Percentiles rank a stretch among this genome's conserved stretches.
Conservation (phyloP, 1,284 basidiomycete genomes). For the Rhodotorula sp. region DNA sequence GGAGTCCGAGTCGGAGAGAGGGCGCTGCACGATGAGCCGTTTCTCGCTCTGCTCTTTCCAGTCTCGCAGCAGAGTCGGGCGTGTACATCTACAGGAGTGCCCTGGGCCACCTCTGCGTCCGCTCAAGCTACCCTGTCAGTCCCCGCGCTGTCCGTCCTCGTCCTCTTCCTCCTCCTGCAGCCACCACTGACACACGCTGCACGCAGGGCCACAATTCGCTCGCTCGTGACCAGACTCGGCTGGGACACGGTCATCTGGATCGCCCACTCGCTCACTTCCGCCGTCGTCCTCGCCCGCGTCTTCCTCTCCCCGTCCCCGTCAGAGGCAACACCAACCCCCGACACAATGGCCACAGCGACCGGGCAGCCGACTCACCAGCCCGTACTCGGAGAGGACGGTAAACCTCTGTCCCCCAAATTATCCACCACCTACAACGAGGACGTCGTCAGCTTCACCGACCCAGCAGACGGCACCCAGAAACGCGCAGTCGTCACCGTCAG, state of each 20-base stretch:
- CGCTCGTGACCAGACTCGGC: neutral
- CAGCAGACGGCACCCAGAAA: neutral
- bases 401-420: neutral
- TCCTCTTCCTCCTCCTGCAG: neutral
- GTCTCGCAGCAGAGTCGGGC: no score
- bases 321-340: no score
- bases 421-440: constrained; percentile 31
- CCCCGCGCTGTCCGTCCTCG: neutral
- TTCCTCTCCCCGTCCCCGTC: neutral
- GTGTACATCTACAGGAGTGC: no score
- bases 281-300: constrained; percentile 9
- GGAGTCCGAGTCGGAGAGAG: no score
- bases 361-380: neutral
- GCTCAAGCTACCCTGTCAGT: no score
- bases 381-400: neutral
- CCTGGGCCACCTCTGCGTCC: no score
- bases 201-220: constrained; percentile 6
- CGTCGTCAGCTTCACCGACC: constrained; percentile 13
- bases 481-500: constrained; percentile 33
- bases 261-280: constrained; percentile 15
- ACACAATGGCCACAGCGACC: neutral
- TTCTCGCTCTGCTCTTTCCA: no score
- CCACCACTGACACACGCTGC: neutral
- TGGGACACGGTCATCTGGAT: constrained; percentile 14
- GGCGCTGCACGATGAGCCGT: no score